Evolutionary conservation across 2,329 filamentous ascomycete species (phyloP).

Genomic region (Epichloe uncinata): DNA sequence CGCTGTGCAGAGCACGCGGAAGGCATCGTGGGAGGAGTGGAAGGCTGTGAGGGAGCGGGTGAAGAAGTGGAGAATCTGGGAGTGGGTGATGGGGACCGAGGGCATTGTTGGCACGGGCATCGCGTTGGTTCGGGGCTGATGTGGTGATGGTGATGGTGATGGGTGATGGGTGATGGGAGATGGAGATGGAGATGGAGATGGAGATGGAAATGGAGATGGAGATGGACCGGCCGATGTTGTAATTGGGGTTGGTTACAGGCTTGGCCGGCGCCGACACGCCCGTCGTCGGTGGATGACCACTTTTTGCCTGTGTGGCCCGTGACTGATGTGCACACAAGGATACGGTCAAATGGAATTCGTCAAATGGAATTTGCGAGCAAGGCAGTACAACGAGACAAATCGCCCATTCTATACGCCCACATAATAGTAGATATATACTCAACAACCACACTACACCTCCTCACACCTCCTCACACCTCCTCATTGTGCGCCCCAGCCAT

Average conservation of each 20-base stretch:
- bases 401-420: background rate
- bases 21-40: slow-evolving; percentile 26
- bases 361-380: too few species aligned
- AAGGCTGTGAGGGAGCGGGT: slow-evolving; percentile 31
- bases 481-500: slow-evolving; percentile 48
- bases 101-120: background rate
- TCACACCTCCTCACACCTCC: too few species aligned
- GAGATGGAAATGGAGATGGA: too few species aligned
- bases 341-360: too few species aligned
- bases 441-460: slow-evolving; percentile 12
- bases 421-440: background rate
- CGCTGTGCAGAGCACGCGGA: slow-evolving; percentile 31
- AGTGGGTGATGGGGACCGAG: background rate
- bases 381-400: background rate
- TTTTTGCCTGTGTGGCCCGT: too few species aligned
- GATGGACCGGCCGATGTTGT: background rate
- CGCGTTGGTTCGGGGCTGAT: background rate
- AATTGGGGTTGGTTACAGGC: too few species aligned
- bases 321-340: too few species aligned
- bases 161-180: too few species aligned
- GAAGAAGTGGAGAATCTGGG: slow-evolving; percentile 27
- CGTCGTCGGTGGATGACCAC: too few species aligned
- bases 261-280: too few species aligned
- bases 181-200: too few species aligned
- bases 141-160: too few species aligned